Evolutionary conservation across 2,329 filamentous ascomycete genomes (phyloP).

Genomic region (Aureobasidium uvarum): DNA sequence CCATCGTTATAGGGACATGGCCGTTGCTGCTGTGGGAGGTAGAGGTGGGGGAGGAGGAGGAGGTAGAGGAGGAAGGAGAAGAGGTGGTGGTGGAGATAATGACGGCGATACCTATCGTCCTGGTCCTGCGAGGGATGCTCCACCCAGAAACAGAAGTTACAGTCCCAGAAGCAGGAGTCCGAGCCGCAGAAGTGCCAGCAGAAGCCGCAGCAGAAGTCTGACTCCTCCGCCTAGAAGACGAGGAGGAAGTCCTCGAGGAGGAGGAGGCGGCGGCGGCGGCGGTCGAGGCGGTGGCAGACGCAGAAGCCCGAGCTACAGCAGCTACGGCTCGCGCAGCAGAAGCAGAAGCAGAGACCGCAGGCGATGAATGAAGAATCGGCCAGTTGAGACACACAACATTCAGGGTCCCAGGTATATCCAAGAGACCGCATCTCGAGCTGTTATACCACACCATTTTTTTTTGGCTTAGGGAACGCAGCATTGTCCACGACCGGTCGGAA

Average conservation of each 20-base stretch:
- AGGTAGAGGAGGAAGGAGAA: slow-evolving; percentile 37
- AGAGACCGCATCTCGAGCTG: too few species aligned
- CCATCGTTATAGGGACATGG: slow-evolving; percentile 35
- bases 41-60: slow-evolving; percentile 34
- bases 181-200: slow-evolving; percentile 6
- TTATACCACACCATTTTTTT: not conserved
- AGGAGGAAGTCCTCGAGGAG: slow-evolving; percentile 28
- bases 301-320: slow-evolving; percentile 40
- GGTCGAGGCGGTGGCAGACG: slow-evolving; percentile 30
- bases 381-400: too few species aligned
- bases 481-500: not conserved
- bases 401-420: too few species aligned
- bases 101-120: slow-evolving; percentile 35
- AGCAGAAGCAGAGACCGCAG: slow-evolving; percentile 44
- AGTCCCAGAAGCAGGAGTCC: slow-evolving; percentile 30
- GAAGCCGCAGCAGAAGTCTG: slow-evolving; percentile 28
- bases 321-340: slow-evolving; percentile 31
- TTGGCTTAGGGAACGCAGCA: not conserved
- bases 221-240: slow-evolving; percentile 34
- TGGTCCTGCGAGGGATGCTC: slow-evolving; percentile 27
- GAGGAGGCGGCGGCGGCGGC: slow-evolving; percentile 30
- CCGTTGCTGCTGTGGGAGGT: slow-evolving; percentile 37
- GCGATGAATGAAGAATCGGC: slow-evolving; percentile 19
- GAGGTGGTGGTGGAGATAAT: slow-evolving; percentile 39
- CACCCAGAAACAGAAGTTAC: slow-evolving; percentile 21